Evolutionary conservation across 2,329 filamentous ascomycete species (phyloP).

Genomic region (Talaromyces sp.): DNA sequence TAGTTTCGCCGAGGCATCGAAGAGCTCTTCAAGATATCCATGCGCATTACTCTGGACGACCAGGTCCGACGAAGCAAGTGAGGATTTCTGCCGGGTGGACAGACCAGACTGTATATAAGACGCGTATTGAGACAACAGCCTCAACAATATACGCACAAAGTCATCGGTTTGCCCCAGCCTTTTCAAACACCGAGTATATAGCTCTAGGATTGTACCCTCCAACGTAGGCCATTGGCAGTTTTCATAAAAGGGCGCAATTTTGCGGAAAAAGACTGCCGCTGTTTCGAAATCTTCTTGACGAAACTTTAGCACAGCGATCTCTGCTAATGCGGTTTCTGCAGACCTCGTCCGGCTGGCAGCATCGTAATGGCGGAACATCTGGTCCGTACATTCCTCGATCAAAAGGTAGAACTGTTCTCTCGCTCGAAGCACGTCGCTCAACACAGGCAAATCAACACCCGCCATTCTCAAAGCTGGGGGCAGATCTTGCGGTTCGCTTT

Average conservation of each 20-base stretch:
- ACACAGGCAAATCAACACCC: conserved; percentile 53
- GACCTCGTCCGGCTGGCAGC: conserved; percentile 75
- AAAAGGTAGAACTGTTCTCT: conserved; percentile 61
- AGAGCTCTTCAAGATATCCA: conserved; percentile 37
- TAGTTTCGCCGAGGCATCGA: conserved; percentile 46
- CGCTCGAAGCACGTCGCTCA: conserved; percentile 59
- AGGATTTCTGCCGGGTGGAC: conserved; percentile 25
- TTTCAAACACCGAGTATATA: conserved; percentile 80
- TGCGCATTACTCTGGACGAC: conserved; percentile 27
- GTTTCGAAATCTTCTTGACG: conserved; percentile 67
- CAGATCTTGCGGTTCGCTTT: not conserved
- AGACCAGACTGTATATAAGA: conserved; percentile 28
- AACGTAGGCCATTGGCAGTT: conserved; percentile 72
- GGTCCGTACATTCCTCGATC: conserved; percentile 76
- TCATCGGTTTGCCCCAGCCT: conserved; percentile 72
- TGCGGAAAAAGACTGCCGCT: conserved; percentile 73
- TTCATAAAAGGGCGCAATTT: conserved; percentile 73
- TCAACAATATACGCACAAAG: conserved; percentile 70
- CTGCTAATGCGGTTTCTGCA: conserved; percentile 71
- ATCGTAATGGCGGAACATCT: conserved; percentile 75
- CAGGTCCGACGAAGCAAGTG: conserved; percentile 27
- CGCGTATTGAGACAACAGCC: conserved; percentile 49
- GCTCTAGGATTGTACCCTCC: conserved; percentile 76
- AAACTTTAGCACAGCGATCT: conserved; percentile 81
- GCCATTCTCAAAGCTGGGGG: conserved; percentile 15